These are phyloP conservation scores for Tetratostichococcus sp. DNA, from an alignment of 139 green algal genomes.

Conservation along the genomic window DNA sequence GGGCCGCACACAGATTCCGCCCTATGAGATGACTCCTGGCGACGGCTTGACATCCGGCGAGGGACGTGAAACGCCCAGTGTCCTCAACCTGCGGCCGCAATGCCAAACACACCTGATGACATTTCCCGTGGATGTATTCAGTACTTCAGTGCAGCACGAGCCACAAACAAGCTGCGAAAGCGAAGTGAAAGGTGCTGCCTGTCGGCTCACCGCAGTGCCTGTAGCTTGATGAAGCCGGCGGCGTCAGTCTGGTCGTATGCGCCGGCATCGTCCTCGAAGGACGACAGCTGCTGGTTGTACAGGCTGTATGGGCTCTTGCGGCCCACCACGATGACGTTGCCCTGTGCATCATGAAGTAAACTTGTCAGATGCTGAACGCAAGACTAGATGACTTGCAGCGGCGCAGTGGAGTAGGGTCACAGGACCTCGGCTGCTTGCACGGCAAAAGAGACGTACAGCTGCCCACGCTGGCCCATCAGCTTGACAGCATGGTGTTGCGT, in stretches of 20 bases:
- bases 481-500: no score
- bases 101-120: no score
- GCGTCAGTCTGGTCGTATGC: constrained; percentile 92
- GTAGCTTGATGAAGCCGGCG: constrained; percentile 88
- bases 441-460: no score
- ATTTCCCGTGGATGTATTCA: background rate
- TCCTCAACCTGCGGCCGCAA: background rate
- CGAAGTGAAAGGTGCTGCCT: no score
- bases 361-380: no score
- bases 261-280: constrained; percentile 94
- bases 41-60: background rate
- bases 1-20: no score
- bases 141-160: background rate
- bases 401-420: no score
- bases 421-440: no score
- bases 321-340: constrained; percentile 77
- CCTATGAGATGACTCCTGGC: no score
- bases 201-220: constrained; percentile 13
- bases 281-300: constrained; percentile 86
- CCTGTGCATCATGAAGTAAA: constrained; percentile 18
- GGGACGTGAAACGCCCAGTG: background rate
- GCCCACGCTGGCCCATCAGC: no score
- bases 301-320: constrained; percentile 63
- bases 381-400: no score
- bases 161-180: no score